phyloP scores from a whole-genome alignment of 345 rosid genomes.

The Citrus glauca region DNA sequence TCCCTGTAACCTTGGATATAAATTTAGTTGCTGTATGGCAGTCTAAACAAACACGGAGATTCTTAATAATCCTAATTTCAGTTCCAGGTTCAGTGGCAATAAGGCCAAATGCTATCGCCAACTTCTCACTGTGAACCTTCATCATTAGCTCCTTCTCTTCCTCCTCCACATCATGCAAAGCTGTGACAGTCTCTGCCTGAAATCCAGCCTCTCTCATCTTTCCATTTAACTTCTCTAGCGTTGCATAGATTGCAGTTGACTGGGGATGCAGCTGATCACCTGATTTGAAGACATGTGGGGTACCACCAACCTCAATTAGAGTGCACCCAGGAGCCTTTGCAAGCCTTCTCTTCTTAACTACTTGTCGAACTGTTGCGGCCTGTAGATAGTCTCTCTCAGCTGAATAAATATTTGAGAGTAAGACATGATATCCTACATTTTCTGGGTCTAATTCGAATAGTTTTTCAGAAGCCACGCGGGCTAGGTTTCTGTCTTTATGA shows the following conservation, averaged over 20 bases:
- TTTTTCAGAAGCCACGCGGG: constrained; percentile 55
- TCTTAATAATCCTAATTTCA: constrained; percentile 70
- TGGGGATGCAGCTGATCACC: constrained; percentile 76
- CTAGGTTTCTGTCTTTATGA: constrained; percentile 66
- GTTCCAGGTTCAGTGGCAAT: constrained; percentile 60
- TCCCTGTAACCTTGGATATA: constrained; percentile 63
- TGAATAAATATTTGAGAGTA: constrained; percentile 69
- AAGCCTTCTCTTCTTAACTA: constrained; percentile 55
- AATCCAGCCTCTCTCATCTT: constrained; percentile 78
- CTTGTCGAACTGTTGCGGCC: constrained; percentile 69
- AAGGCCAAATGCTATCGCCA: constrained; percentile 83
- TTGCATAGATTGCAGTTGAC: constrained; percentile 50
- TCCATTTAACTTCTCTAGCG: constrained; percentile 53
- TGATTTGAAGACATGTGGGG: constrained; percentile 60
- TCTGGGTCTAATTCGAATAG: constrained; percentile 65
- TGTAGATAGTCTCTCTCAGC: constrained; percentile 55
- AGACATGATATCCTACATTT: constrained; percentile 61
- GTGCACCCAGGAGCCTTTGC: constrained; percentile 79
- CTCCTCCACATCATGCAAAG: constrained; percentile 82
- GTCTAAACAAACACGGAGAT: constrained; percentile 75
- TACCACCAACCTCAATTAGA: constrained; percentile 60
- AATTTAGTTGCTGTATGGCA: constrained; percentile 72
- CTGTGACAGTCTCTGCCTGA: constrained; percentile 51
- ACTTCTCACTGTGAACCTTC: constrained; percentile 77
- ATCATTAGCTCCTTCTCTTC: constrained; percentile 76